Evolutionary conservation across 305 asterid genomes (phyloP).

Genomic region (Solanum hybrid): DNA sequence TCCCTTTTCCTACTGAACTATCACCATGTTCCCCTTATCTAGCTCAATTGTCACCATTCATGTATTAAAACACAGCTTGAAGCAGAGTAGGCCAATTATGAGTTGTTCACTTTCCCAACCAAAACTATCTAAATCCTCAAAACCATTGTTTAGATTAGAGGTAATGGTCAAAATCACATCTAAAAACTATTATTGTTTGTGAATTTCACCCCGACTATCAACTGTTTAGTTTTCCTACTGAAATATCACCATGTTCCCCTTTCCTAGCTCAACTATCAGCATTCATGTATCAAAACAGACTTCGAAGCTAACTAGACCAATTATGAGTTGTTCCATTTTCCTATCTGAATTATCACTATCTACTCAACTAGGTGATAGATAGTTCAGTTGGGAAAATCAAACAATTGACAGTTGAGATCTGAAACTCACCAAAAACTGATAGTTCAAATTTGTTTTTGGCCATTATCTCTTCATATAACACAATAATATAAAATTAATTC

Average conservation of each 20-base stretch:
- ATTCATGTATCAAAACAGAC: background rate
- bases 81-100: background rate
- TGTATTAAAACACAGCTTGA: background rate
- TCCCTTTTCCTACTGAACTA: background rate
- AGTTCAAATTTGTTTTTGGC: background rate
- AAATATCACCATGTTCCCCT: background rate
- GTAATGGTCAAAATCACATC: background rate
- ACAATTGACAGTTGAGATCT: background rate
- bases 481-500: background rate
- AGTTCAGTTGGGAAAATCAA: background rate
- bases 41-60: background rate
- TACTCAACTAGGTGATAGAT: background rate
- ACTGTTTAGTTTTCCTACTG: background rate
- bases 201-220: background rate
- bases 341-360: background rate
- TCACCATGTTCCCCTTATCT: background rate
- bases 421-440: background rate
- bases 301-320: background rate
- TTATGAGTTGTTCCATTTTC: background rate
- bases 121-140: background rate
- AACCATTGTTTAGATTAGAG: background rate
- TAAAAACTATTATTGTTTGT: no score
- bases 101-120: background rate
- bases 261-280: background rate
- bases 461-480: background rate